Conservation (phyloP, 2,329 filamentous ascomycete species). For the Cladosporium sphaerospermum region DNA sequence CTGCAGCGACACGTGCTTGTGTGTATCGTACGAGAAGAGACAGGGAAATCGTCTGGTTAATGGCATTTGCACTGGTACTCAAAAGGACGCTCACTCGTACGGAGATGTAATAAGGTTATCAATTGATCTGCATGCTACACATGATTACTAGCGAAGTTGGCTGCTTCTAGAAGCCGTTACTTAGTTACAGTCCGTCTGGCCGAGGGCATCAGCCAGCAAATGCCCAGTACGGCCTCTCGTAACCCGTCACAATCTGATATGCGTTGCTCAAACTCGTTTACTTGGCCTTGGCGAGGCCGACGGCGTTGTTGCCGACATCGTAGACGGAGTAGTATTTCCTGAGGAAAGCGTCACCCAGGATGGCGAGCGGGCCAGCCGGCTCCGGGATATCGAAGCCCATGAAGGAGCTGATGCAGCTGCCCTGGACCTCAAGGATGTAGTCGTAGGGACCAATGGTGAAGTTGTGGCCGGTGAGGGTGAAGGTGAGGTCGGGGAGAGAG, state of each 20-base stretch:
- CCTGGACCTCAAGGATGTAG: constrained; percentile 93
- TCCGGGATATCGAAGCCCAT: constrained; percentile 86
- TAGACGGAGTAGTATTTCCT: constrained; percentile 94
- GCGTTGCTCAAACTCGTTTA: constrained; percentile 28
- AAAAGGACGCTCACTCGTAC: no score
- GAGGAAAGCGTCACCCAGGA: constrained; percentile 79
- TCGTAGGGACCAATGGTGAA: constrained; percentile 85
- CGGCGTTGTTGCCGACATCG: constrained; percentile 80
- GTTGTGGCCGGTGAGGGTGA: constrained; percentile 83
- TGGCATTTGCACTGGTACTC: no score
- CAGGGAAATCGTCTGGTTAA: no score
- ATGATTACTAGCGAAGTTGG: no score
- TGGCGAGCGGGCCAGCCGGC: constrained; percentile 84
- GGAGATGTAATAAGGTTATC: no score
- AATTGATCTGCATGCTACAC: no score
- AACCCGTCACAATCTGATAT: constrained; percentile 1
- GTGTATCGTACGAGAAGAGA: no score
- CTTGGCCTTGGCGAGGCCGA: constrained; percentile 84
- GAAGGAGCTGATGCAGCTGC: constrained; percentile 94
- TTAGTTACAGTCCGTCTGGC: constrained; percentile 3
- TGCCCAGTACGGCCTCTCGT: not conserved
- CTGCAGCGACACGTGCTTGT: not conserved
- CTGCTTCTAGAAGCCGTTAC: no score
- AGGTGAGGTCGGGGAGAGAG: constrained; percentile 81
- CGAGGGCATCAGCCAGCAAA: not conserved